Base-by-base conservation (phyloP, 257 asterid genomes). In the Cynanchum wilfordii region DNA sequence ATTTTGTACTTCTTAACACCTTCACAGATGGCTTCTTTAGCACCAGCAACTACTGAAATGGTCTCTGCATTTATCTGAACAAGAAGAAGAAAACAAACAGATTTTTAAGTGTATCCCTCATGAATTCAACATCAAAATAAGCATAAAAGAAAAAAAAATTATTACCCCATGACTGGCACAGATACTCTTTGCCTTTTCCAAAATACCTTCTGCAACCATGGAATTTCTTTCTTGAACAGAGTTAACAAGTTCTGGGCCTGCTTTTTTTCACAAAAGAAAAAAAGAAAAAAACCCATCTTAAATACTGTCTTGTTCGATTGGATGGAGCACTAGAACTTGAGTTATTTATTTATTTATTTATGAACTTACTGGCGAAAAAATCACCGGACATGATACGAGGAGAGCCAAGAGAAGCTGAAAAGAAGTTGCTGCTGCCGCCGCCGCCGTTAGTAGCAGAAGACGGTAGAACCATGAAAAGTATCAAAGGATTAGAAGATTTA, bases 391-490 rank as follows among this genome's bases (percentile, higher is more conserved):
- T 51, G 49, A 73, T 67, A 12, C 68, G 78, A 10, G 71, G 71
- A 50, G 77, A 58, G 55, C 77, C 73, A 25, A 73, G 74, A 49
- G 71, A 20, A 19, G 78, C 57, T 27, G 73, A 63, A 13, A 67
- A 68, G 51, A 62, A 15, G 30, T 50, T 73, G 47, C 47, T 8
- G 45, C 45, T 10, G 45, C 45, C 45, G 45, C 45, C 45, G 44
- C 7, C 10, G 70, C 56, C n/a, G 38, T 30, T 12, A 27, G 24
- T 57, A 20, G 78, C 40, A 56, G 69, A 68, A 56, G 69, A 68
- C 9, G 91, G 84, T 62, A 84, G 91, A 25, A 66, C 87, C 0
- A 87, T 87, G 83, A 87, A 86, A 76, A 75, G 78, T 42, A 87
- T 67, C 56, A 86, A 3, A 62, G 85, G 73, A 45, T 83, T 63